Evolutionary conservation across 1,139 yeast species (phyloP), one percentile per base, ranked within the genome.

Genomic region (Yamadazyma trypodendri): DNA sequence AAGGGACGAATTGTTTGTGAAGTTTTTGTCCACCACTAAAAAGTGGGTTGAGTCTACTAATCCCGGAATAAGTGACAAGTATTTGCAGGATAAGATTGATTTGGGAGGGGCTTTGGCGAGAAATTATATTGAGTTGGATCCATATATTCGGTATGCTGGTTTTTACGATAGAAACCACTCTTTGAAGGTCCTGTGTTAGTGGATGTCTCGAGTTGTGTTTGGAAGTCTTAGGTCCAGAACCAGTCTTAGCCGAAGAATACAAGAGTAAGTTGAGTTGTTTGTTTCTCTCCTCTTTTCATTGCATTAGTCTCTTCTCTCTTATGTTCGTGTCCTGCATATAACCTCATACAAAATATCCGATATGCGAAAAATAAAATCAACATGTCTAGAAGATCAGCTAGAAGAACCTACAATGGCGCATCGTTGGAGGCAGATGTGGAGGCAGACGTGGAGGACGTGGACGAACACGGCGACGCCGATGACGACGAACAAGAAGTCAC

Each of bases 401-500:
- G 51, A 38, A 40, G 52, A 37, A 46, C 35, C 28, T 44, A 44
- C 30, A 37, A 20, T 24, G 17, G 28, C 13, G n/a, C 32, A 23
- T 3, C 41, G 32, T 2, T 39, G 34, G 12, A 38, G 36, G 12
- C 39, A 21, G 58, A 55, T 17, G 64, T 55, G 18, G 60, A 54
- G 28, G 54, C 55, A 8, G 68, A 60, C 24, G 80, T 73, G 27
- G 81, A 75, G 14, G 85, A 79, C 36, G 27, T 23, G 9, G 25
- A 24, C 16, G 36, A 33, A 17, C 33, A 37, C 3, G 49, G 43
- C 8, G 46, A 43, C 11, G 67, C 56, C 17, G 56, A 55, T 4
- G 69, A 61, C 24, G 81, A 74, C 28, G 81, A 75, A 16, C 86
- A 79, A 37, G 96, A 87, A 54, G 77, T 86, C 34, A 90, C 97